phyloP scores from a whole-genome alignment of 495 filamentous ascomycete species.

The Penicillium daleae region DNA sequence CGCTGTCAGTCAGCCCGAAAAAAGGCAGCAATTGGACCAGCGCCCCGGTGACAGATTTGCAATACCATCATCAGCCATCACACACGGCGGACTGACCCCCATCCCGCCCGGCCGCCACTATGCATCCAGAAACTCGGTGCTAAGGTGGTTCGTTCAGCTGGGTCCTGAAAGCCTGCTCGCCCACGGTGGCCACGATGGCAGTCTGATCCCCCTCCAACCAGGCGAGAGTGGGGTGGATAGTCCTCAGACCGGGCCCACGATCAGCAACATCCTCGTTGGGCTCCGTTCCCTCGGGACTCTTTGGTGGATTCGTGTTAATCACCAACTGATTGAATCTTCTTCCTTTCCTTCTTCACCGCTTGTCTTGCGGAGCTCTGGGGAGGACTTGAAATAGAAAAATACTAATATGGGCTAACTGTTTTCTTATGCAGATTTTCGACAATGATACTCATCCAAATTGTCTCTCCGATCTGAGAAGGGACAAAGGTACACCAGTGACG shows the following conservation, averaged over 20 bases:
- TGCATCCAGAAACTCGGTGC: slow-evolving; percentile 23
- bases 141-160: slow-evolving; percentile 28
- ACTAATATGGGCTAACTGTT: not conserved
- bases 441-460: slow-evolving; percentile 8
- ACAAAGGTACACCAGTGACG: slow-evolving; percentile 8
- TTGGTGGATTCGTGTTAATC: slow-evolving; percentile 22
- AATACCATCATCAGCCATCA: slow-evolving; percentile 7
- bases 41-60: slow-evolving; percentile 19
- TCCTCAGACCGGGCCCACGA: slow-evolving; percentile 16
- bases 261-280: slow-evolving; percentile 34
- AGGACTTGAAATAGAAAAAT: not conserved
- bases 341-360: slow-evolving; percentile 29
- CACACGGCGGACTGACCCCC: slow-evolving; percentile 13
- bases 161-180: slow-evolving; percentile 10
- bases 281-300: slow-evolving; percentile 31
- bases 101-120: slow-evolving; percentile 16
- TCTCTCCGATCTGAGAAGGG: not conserved
- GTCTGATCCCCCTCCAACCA: slow-evolving; percentile 11
- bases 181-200: slow-evolving; percentile 21
- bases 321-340: slow-evolving; percentile 9
- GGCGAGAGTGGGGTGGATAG: slow-evolving; percentile 26
- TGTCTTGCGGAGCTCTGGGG: slow-evolving; percentile 20
- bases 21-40: slow-evolving; percentile 17
- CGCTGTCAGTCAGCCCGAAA: slow-evolving; percentile 31
- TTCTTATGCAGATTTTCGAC: slow-evolving; percentile 15